Conservation (phyloP, 805 yeast genomes). For the Starmerella floris region DNA sequence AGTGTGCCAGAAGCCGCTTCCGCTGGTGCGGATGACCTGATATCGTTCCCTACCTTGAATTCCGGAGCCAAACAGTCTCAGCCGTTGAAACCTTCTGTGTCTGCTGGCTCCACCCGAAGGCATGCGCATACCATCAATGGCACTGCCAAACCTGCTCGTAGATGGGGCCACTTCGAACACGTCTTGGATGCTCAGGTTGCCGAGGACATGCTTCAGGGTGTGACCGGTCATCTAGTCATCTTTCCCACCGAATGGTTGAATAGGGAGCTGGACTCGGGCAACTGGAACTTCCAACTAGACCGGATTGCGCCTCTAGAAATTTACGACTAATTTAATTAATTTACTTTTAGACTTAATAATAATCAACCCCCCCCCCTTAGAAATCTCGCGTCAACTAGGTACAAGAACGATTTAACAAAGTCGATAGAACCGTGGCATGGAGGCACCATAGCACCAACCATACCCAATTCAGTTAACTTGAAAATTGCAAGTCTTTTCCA, state of each 20-base stretch:
- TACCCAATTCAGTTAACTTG: no score
- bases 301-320: constrained; percentile 91
- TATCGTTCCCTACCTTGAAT: no score
- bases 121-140: constrained; percentile 2
- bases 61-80: no score
- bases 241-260: constrained; percentile 88
- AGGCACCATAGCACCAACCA: no score
- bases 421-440: no score
- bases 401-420: no score
- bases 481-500: no score
- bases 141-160: constrained; percentile 14
- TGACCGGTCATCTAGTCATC: constrained; percentile 79
- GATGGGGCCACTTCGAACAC: constrained; percentile 28
- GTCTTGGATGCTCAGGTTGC: constrained; percentile 66
- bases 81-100: constrained; percentile 4
- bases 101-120: constrained; percentile 5
- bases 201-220: constrained; percentile 50
- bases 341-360: background rate
- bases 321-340: constrained; percentile 40
- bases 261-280: constrained; percentile 68
- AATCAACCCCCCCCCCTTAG: no score
- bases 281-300: constrained; percentile 92
- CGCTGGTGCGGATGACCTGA: no score
- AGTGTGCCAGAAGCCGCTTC: no score
- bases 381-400: no score